Evolutionary conservation across 352 stramenopile species (phyloP).

Genomic region (Pythium brachiatum): DNA sequence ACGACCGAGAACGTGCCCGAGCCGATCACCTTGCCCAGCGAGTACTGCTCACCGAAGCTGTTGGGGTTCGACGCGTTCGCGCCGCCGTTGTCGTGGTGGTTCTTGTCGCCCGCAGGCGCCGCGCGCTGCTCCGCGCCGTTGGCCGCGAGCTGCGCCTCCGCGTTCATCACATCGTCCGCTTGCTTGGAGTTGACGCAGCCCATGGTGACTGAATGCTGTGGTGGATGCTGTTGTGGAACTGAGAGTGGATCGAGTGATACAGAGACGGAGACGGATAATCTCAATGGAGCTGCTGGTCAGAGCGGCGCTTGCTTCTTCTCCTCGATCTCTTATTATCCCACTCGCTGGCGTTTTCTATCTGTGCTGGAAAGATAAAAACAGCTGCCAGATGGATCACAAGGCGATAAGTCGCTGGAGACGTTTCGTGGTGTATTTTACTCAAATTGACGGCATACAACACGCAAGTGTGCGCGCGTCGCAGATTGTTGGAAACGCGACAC

Average conservation of each 20-base stretch:
- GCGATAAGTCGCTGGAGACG: conserved; percentile 12
- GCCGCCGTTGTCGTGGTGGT: conserved; percentile 8
- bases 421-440: conserved; percentile 1
- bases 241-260: neutral
- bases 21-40: conserved; percentile 84
- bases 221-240: conserved; percentile 7
- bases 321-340: conserved; percentile 23
- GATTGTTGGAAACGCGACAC: conserved; percentile 7
- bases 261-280: too few relatives aligned
- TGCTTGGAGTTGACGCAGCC: conserved; percentile 76
- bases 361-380: conserved; percentile 18
- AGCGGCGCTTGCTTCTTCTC: neutral
- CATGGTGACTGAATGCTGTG: conserved; percentile 32
- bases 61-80: conserved; percentile 44
- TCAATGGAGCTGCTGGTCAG: neutral
- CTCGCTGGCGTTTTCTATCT: conserved; percentile 22
- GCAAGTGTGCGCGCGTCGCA: conserved; percentile 16
- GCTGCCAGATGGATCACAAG: neutral
- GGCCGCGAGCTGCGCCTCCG: conserved; percentile 34
- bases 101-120: conserved; percentile 9
- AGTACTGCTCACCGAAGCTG: conserved; percentile 84
- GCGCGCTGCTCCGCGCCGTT: conserved; percentile 35
- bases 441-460: conserved; percentile 1
- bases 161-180: conserved; percentile 49
- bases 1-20: conserved; percentile 91